These are phyloP conservation scores for Leccinum griseonigrum DNA, from an alignment of 1,284 basidiomycete species.

Conservation along the genomic window DNA sequence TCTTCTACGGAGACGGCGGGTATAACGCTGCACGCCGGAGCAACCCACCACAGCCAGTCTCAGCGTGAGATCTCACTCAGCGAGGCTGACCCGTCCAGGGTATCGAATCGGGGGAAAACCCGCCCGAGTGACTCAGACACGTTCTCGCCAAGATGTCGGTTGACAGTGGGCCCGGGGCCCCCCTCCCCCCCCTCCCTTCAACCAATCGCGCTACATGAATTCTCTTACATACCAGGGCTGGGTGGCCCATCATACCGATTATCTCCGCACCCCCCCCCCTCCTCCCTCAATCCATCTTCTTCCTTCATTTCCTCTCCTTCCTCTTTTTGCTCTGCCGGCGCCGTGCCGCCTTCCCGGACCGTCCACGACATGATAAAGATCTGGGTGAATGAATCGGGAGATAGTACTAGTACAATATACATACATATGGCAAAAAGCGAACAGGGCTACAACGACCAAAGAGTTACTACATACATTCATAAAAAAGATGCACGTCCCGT, in stretches of 20 bases:
- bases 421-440: background rate
- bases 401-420: background rate
- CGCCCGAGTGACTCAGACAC: background rate
- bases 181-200: background rate
- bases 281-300: background rate
- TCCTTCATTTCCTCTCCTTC: background rate
- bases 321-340: background rate
- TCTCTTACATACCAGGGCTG: background rate
- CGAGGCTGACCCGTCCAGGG: background rate
- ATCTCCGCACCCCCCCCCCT: background rate
- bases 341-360: background rate
- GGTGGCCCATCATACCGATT: background rate
- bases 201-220: constrained; percentile 1
- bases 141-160: background rate
- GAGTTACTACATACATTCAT: background rate
- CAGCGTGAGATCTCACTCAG: constrained; percentile 10
- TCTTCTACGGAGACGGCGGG: background rate
- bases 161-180: background rate
- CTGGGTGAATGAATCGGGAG: constrained; percentile 2
- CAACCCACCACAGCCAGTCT: background rate
- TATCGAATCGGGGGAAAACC: constrained; percentile 3
- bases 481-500: constrained; percentile 11
- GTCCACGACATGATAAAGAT: constrained; percentile 5
- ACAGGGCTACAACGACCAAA: constrained; percentile 9
- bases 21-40: constrained; percentile 2